Base-by-base conservation (phyloP, 116 monocot genomes). In the Papilionanthe hybrid region DNA sequence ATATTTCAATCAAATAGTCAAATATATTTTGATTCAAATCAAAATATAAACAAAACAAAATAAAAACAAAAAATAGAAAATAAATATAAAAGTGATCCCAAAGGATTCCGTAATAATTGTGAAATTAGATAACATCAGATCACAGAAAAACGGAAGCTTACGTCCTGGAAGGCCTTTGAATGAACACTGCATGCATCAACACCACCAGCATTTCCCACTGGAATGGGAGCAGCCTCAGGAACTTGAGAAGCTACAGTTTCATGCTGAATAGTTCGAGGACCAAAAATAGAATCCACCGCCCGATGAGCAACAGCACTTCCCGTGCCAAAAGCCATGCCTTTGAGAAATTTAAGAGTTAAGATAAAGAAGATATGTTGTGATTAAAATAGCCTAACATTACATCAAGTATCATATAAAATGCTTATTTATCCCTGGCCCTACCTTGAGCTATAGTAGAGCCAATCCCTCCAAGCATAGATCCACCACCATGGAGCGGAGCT, bases 241-340 rank as follows among this genome's bases (percentile, higher is more conserved):
- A 80, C 67, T 68, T 84, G 75, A 57, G 85, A 25, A 28, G 28
- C 63, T 1, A 81, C 83, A 7, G 77, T 71, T 60, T 91, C 91
- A 41, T 88, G 84, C 77, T 91, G 86, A 72, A 91, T 81, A 13
- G 84, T 82, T 44, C 91, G 84, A 30, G 91, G 91, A 5, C 91
- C 91, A 80, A 91, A 32, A 41, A 91, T 83, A 48, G 91, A 72
- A 81, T 91, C 91, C 23, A 86, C 91, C 6, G 86, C 91, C 73
- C 91, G 86, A 83, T 88, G 91, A 66, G 88, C 91, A 55, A 91
- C 71, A 53, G 88, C 85, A 49, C 86, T 88, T 37, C 91, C 91
- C 32, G 88, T 85, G 4, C 91, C 91, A 66, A 88, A 88, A 71
- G 91, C 91, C 86, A 91, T 78, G 43, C 91, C 91, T 91, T 28